A percentile compares a stretch with the other conserved stretches of the same genome.
Evolutionary conservation across 2,329 filamentous ascomycete species (phyloP).

Genomic region (Aspergillus felis): DNA sequence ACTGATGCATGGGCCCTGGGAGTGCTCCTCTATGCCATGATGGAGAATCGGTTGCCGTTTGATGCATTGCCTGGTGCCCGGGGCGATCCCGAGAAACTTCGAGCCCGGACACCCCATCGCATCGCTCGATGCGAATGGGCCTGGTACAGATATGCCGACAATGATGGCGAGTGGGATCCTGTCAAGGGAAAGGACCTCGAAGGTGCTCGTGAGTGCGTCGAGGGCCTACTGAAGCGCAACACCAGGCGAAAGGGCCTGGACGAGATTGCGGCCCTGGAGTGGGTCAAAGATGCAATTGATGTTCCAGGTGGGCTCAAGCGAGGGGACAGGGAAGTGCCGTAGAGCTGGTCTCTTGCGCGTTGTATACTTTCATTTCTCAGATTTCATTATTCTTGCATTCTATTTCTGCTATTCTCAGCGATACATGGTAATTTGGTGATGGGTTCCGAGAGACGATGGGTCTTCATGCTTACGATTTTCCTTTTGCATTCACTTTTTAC

Average conservation of each 20-base stretch:
- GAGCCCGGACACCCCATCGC: constrained; percentile 82
- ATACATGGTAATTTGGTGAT: constrained; percentile 10
- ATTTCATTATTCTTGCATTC: constrained; percentile 2
- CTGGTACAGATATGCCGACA: constrained; percentile 81
- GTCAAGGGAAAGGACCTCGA: constrained; percentile 62
- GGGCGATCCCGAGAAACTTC: constrained; percentile 69
- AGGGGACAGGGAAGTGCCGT: constrained; percentile 50
- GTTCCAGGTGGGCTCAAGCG: constrained; percentile 58
- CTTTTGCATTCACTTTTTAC: background rate
- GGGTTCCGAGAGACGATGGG: constrained; percentile 1
- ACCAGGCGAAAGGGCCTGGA: constrained; percentile 72
- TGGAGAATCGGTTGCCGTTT: constrained; percentile 90
- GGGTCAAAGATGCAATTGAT: constrained; percentile 71
- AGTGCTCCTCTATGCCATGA: constrained; percentile 85
- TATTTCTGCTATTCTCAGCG: constrained; percentile 8
- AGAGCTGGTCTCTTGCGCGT: constrained; percentile 25
- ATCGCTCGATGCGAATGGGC: constrained; percentile 95
- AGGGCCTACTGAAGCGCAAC: constrained; percentile 77
- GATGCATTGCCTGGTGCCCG: constrained; percentile 76
- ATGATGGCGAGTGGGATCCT: constrained; percentile 80
- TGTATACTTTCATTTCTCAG: constrained; percentile 2
- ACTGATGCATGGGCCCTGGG: constrained; percentile 95
- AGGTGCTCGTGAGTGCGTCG: constrained; percentile 76
- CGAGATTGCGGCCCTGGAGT: constrained; percentile 67
- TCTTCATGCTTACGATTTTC: constrained; percentile 1